Conservation (phyloP, 805 yeast genomes). For the Wickerhamiella dianesei region DNA sequence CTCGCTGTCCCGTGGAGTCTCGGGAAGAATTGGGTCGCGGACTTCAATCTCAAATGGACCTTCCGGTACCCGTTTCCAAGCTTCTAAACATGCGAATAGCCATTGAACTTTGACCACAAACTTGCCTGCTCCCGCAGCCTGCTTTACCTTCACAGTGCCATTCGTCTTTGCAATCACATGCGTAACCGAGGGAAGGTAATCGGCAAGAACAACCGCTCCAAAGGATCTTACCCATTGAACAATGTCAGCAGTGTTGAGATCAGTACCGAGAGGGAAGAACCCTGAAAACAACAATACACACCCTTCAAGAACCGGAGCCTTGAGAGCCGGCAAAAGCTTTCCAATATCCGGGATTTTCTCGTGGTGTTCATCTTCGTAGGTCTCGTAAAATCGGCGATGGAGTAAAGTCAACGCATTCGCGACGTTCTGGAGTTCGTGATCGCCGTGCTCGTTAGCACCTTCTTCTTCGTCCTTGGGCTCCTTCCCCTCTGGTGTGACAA, state of each 20-base stretch:
- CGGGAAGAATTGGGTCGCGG: conserved; percentile 32
- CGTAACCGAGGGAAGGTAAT: conserved; percentile 60
- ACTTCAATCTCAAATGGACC: conserved; percentile 41
- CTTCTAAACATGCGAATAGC: conserved; percentile 73
- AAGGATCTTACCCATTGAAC: conserved; percentile 86
- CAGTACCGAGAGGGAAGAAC: conserved; percentile 68
- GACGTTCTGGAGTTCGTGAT: conserved; percentile 54
- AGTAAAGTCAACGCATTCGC: conserved; percentile 49
- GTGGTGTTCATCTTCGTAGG: conserved; percentile 25
- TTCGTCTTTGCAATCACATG: conserved; percentile 77
- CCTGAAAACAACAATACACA: conserved; percentile 73
- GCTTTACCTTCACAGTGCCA: conserved; percentile 70
- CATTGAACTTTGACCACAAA: conserved; percentile 85
- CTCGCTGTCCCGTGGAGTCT: conserved; percentile 29
- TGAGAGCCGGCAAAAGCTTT: conserved; percentile 48
- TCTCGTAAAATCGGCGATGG: conserved; percentile 52
- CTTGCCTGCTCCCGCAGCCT: conserved; percentile 53
- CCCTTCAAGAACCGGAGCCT: conserved; percentile 50
- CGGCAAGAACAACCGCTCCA: conserved; percentile 73
- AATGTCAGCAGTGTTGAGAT: conserved; percentile 60
- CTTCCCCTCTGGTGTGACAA: conserved; percentile 19
- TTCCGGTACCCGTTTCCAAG: conserved; percentile 63
- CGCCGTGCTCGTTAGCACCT: conserved; percentile 47
- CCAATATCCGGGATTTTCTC: conserved; percentile 22
- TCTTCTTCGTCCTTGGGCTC: conserved; percentile 4